Conservation (phyloP, 2,329 filamentous ascomycete species). For the Didymella glomerata region DNA sequence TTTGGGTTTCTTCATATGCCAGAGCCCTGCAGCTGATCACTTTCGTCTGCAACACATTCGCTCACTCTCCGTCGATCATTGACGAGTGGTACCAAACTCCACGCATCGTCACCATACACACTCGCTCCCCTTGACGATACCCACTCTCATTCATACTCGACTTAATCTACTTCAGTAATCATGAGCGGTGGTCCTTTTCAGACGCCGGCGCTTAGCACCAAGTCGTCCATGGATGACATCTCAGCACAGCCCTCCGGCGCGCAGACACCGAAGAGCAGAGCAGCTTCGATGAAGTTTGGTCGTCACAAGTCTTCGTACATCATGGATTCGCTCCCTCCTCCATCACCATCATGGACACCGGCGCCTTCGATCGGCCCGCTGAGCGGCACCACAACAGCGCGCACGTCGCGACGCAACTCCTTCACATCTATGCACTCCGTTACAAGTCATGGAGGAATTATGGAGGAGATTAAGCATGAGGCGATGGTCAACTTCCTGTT, state of each 20-base stretch:
- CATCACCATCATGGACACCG: conserved; percentile 22
- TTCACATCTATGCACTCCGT: conserved; percentile 24
- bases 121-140: conserved; percentile 11
- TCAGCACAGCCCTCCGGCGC: conserved; percentile 15
- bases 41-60: conserved; percentile 15
- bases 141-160: conserved; percentile 4
- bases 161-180: conserved; percentile 2
- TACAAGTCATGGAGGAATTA: conserved; percentile 20
- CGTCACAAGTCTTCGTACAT: conserved; percentile 26
- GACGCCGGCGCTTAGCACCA: conserved; percentile 17
- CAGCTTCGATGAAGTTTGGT: conserved; percentile 18
- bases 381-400: conserved; percentile 23
- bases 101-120: conserved; percentile 9
- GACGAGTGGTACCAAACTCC: conserved; percentile 10
- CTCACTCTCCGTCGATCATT: conserved; percentile 20
- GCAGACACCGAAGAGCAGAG: conserved; percentile 17
- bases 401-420: conserved; percentile 33
- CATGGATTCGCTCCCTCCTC: conserved; percentile 26
- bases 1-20: conserved; percentile 20
- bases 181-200: conserved; percentile 22
- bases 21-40: conserved; percentile 10
- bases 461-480: conserved; percentile 78
- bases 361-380: conserved; percentile 19
- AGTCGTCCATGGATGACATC: conserved; percentile 19
- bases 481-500: conserved; percentile 86